Evolutionary conservation across 345 rosid species (phyloP).

Genomic region (Eucalyptus caleyi): DNA sequence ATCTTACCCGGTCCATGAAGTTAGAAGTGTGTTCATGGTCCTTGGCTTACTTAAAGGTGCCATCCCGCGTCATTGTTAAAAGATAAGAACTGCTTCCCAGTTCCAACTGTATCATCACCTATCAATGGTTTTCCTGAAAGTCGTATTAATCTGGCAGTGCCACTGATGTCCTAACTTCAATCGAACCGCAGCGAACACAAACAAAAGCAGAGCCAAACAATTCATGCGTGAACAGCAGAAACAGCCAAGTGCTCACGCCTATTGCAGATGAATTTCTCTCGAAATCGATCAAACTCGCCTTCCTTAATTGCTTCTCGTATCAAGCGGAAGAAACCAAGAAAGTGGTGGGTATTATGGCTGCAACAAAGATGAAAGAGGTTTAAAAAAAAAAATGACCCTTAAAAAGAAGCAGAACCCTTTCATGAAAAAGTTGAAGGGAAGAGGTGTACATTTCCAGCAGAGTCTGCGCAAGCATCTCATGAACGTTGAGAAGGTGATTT

Average conservation of each 20-base stretch:
- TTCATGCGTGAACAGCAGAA: neutral
- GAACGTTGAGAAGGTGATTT: constrained; percentile 65
- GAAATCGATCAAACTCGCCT: constrained; percentile 38
- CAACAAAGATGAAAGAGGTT: neutral
- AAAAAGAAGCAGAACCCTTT: neutral
- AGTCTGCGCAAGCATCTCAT: constrained; percentile 74
- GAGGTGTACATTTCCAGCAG: constrained; percentile 49
- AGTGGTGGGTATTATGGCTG: constrained; percentile 78
- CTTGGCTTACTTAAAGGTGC: neutral
- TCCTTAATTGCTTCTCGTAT: constrained; percentile 51
- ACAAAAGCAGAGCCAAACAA: neutral
- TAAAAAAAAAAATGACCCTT: neutral
- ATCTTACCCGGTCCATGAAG: neutral
- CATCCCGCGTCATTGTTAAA: neutral
- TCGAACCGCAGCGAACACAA: neutral
- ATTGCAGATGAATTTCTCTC: constrained; percentile 13
- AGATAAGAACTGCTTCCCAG: neutral
- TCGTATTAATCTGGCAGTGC: neutral
- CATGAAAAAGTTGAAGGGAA: neutral
- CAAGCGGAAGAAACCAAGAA: constrained; percentile 40
- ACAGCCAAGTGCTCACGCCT: constrained; percentile 21
- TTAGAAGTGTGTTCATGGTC: neutral
- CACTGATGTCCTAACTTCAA: neutral
- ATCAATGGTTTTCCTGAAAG: neutral
- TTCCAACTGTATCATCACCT: neutral